Percentiles rank a stretch among this genome's conserved stretches.
phyloP scores from a whole-genome alignment of 73 alveolate species.

The Effrenium voratum region DNA sequence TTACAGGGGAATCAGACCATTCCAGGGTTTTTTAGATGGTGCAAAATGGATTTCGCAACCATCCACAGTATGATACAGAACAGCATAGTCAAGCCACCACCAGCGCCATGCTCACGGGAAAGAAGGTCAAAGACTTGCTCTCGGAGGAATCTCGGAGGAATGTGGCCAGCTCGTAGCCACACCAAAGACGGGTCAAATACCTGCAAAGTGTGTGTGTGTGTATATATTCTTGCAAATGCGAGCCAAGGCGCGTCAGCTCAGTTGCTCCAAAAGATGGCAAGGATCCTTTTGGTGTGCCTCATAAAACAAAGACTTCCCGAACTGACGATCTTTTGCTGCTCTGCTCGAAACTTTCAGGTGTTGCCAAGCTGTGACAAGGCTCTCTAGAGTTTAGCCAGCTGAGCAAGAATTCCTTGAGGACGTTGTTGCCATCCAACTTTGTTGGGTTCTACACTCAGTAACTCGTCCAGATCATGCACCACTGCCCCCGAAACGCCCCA shows the following conservation, averaged over 20 bases:
- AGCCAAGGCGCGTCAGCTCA: no score
- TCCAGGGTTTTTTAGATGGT: no score
- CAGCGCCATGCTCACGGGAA: not conserved
- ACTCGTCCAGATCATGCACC: no score
- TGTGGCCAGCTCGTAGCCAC: conserved; percentile 54
- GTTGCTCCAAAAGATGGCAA: no score
- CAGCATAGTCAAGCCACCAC: not conserved
- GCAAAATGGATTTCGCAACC: not conserved
- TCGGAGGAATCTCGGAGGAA: not conserved
- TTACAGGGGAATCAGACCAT: no score
- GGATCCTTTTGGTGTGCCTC: no score
- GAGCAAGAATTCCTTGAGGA: no score
- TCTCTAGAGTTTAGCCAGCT: not conserved
- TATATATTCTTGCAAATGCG: no score
- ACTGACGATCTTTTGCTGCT: not conserved
- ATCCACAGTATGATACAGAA: not conserved
- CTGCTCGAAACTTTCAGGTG: not conserved
- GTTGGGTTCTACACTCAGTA: no score
- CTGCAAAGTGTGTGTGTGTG: no score
- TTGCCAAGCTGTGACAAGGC: not conserved
- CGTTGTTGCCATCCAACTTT: no score
- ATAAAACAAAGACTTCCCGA: not conserved
- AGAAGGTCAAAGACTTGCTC: not conserved
- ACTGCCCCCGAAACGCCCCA: not conserved
- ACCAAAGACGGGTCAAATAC: conserved; percentile 37